Evolutionary conservation across 176 grass and related monocot genomes (phyloP).

Genomic region (Olyra latifolia): DNA sequence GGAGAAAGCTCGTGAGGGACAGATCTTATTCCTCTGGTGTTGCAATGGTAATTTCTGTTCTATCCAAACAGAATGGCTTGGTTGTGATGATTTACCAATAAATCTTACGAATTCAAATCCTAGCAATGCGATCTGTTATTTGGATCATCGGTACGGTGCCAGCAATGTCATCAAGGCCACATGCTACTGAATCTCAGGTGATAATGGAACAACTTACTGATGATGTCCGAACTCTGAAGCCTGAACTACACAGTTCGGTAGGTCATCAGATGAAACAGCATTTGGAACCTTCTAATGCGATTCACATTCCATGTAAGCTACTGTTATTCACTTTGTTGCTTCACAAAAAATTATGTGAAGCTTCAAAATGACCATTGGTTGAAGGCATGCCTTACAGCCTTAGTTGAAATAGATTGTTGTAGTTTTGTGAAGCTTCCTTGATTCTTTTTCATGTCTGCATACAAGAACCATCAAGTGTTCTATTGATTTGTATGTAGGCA

Average conservation of each 20-base stretch:
- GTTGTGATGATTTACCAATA: conserved; percentile 16
- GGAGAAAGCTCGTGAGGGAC: conserved; percentile 4
- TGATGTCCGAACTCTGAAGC: neutral
- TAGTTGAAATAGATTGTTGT: conserved; percentile 46
- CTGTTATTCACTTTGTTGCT: conserved; percentile 36
- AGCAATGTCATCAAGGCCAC: conserved; percentile 16
- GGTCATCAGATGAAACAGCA: neutral
- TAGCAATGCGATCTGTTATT: neutral
- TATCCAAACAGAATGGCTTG: conserved; percentile 14
- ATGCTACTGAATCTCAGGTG: neutral
- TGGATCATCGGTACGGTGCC: conserved; percentile 3
- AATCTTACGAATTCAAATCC: conserved; percentile 23
- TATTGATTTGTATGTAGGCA: conserved; percentile 29
- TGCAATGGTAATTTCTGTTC: conserved; percentile 8
- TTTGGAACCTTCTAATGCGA: neutral
- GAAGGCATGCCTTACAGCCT: conserved; percentile 9
- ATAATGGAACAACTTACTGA: neutral
- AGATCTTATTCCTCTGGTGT: conserved; percentile 9
- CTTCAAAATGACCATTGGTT: conserved; percentile 44
- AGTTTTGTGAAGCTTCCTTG: conserved; percentile 37
- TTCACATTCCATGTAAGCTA: conserved; percentile 35
- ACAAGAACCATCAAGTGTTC: conserved; percentile 29
- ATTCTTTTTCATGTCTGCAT: conserved; percentile 37
- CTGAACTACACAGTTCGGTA: conserved; percentile 1
- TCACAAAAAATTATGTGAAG: conserved; percentile 26